Percentiles rank a stretch among this genome's conserved stretches.
Conservation (phyloP, 78 protist genomes). For the Blattamonas nauphoetae region DNA sequence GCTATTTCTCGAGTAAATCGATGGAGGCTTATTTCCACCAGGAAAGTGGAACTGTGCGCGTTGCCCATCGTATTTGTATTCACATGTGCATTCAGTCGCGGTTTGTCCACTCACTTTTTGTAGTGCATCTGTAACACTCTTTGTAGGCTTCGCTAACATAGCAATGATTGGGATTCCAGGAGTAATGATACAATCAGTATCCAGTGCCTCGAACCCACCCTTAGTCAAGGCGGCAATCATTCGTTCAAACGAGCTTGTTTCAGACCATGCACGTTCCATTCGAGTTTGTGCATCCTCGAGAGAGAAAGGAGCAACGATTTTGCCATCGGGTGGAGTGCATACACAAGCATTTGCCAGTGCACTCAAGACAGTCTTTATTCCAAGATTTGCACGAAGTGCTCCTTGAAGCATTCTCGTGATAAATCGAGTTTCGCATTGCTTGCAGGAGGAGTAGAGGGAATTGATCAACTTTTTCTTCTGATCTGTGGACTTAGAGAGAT, state of each 20-base stretch:
- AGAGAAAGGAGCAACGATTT: not conserved
- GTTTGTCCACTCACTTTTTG: slow-evolving; percentile 37
- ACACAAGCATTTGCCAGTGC: slow-evolving; percentile 76
- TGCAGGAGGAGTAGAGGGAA: too few species aligned
- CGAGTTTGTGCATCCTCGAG: not conserved
- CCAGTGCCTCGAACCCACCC: not conserved
- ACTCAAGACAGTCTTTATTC: slow-evolving; percentile 70
- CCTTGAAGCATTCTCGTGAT: too few species aligned
- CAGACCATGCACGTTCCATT: not conserved
- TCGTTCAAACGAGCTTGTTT: slow-evolving; percentile 12
- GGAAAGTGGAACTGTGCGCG: slow-evolving; percentile 59
- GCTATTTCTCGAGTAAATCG: slow-evolving; percentile 50
- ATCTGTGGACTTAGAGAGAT: too few species aligned
- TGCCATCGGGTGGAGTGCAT: not conserved
- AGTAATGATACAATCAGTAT: not conserved
- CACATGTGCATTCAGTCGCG: slow-evolving; percentile 73
- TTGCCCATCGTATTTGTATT: slow-evolving; percentile 96
- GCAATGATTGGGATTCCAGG: slow-evolving; percentile 75
- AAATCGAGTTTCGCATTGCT: too few species aligned
- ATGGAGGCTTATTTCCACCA: not conserved
- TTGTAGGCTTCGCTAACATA: slow-evolving; percentile 91
- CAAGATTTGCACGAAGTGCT: slow-evolving; percentile 86
- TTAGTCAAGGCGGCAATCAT: not conserved
- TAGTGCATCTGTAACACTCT: not conserved
- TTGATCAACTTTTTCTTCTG: too few species aligned